Evolutionary conservation across 1,284 basidiomycete species (phyloP).

Genomic region (Athelia psychrophila): DNA sequence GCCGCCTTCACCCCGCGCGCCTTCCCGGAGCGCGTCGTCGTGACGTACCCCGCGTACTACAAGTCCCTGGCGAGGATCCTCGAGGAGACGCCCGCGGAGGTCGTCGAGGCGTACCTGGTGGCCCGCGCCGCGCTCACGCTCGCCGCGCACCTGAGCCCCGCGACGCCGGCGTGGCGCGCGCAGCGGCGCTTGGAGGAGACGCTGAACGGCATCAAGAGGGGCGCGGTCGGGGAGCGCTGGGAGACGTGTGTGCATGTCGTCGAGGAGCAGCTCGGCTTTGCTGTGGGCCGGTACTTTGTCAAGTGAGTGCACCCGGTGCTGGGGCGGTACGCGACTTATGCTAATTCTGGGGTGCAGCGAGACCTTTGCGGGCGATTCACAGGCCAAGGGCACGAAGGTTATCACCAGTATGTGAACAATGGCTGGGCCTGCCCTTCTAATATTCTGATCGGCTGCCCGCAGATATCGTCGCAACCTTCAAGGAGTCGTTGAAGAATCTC

Average conservation of each 20-base stretch:
- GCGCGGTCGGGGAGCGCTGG: slow-evolving; percentile 78
- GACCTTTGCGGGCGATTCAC: slow-evolving; percentile 83
- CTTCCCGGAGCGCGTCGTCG: slow-evolving; percentile 76
- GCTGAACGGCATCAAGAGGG: slow-evolving; percentile 84
- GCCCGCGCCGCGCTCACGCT: slow-evolving; percentile 65
- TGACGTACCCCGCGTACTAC: slow-evolving; percentile 84
- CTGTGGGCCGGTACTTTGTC: slow-evolving; percentile 81
- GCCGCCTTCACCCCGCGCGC: slow-evolving; percentile 77
- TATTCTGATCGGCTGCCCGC: slow-evolving; percentile 1
- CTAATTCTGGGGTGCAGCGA: slow-evolving; percentile 31
- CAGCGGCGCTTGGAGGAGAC: slow-evolving; percentile 67
- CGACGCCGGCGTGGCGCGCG: slow-evolving; percentile 75
- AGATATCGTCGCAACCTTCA: slow-evolving; percentile 87
- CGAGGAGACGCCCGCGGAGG: slow-evolving; percentile 62
- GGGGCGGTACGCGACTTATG: too few species aligned
- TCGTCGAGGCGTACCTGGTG: slow-evolving; percentile 87
- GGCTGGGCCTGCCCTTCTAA: slow-evolving; percentile 2
- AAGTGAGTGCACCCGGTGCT: slow-evolving; percentile 26
- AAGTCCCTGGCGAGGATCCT: slow-evolving; percentile 70
- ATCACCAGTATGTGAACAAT: slow-evolving; percentile 60
- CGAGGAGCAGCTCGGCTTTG: slow-evolving; percentile 69
- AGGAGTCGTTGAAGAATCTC: slow-evolving; percentile 71
- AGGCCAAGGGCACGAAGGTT: slow-evolving; percentile 78
- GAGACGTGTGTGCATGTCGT: slow-evolving; percentile 72
- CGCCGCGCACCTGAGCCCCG: slow-evolving; percentile 67